Base-by-base conservation (phyloP, 1,284 basidiomycete species). In the Irpex sp. region DNA sequence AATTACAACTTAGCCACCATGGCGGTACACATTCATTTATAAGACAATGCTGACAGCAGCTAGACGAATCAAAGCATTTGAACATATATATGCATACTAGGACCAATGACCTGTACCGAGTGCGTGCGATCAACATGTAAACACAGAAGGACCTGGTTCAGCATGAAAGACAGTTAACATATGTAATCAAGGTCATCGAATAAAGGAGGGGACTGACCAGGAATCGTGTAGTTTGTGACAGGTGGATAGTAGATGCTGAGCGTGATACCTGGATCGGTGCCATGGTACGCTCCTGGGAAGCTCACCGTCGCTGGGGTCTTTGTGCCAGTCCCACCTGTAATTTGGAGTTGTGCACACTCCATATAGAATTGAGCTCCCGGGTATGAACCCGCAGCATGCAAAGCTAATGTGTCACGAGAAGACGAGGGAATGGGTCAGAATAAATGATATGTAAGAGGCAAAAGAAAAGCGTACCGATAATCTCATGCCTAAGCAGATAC, bases 301-400 rank as follows among this genome's bases (percentile, higher is more conserved):
- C 74, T 80, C 49, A 83, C 81, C 7, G 80, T 82, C 11, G 80
- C 75, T 4, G 82, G 82, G 13, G 37, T 51, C 19, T 71, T 70
- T 2, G 77, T 75, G 37, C 82, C 82, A 11, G 54, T 56, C 4
- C 82, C 82, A 15, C 82, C 82, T 15, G 80, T 83, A 59, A 85
- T 80, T 62, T 79, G 68, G 59, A 84, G 71, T 67, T 83, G 82
- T 15, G 81, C 81, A 62, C 81, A 83, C 69, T 83, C 81, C 81
- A 82, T 82, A 60, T 82, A 83, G 70, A 85, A 72, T 65, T 85
- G 83, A 51, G 84, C 83, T 55, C 83, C 84, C 31, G 82, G 82
- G 69, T 83, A 82, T 11, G 65, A 73, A 4, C 68, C 65, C 2
- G 77, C 81, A 15, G 69, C 78, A 67, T 82, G 81, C 21, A 82